phyloP scores from a whole-genome alignment of 2,329 filamentous ascomycete species.

The Cryphonectria parasitica region DNA sequence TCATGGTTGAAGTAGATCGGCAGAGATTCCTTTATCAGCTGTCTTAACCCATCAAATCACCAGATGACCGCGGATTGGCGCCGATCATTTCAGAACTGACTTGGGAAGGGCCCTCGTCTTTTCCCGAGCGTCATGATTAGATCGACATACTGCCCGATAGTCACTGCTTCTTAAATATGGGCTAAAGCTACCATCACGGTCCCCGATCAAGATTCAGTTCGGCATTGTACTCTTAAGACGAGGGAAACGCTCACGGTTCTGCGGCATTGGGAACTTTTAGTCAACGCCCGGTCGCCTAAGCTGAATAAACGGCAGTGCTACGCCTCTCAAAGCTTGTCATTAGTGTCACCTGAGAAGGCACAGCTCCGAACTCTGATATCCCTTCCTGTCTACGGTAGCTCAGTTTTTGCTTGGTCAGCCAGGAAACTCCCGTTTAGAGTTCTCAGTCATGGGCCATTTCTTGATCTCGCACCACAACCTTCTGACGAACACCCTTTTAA shows the following conservation, averaged over 20 bases:
- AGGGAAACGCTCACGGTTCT: not conserved
- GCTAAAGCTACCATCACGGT: not conserved
- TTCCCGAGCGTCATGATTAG: not conserved
- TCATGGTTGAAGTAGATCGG: not conserved
- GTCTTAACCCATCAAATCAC: constrained; percentile 8
- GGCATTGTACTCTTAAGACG: not conserved
- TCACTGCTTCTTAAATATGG: not conserved
- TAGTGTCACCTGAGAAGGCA: not conserved
- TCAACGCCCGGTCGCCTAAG: not conserved
- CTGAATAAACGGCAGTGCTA: not conserved
- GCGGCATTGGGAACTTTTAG: not conserved
- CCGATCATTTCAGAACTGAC: not conserved
- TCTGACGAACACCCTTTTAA: too few species aligned
- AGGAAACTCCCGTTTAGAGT: not conserved
- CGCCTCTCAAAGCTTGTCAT: not conserved
- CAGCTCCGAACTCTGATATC: not conserved
- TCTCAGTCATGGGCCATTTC: not conserved
- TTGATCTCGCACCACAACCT: not conserved
- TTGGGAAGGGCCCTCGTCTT: not conserved
- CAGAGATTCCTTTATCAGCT: not conserved
- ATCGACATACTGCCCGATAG: not conserved
- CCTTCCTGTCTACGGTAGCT: not conserved
- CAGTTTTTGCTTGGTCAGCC: not conserved
- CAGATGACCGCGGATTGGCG: not conserved
- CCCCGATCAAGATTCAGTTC: not conserved